Evolutionary conservation across 352 stramenopile genomes (phyloP).

Genomic region (Detonula confervacea): DNA sequence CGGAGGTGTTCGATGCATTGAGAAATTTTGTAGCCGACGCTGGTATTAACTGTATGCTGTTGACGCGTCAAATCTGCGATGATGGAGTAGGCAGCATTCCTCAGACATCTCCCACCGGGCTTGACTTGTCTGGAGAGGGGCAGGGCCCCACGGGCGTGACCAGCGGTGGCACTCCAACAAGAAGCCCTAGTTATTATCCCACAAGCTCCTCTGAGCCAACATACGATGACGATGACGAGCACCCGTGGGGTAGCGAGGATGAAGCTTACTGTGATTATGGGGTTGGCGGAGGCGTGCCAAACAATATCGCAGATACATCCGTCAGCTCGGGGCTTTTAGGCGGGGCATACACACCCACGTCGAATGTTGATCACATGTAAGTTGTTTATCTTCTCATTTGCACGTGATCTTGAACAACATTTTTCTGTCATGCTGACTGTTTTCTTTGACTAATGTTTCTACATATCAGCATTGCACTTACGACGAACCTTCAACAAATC

Average conservation of each 20-base stretch:
- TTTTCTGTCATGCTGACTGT: neutral
- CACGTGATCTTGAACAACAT: neutral
- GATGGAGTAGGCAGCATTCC: conserved; percentile 2
- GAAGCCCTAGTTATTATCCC: no score
- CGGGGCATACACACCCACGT: conserved; percentile 38
- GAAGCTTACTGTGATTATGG: neutral
- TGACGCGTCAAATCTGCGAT: conserved; percentile 11
- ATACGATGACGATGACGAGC: no score
- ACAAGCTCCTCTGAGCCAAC: no score
- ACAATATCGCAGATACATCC: neutral
- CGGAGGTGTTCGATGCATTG: conserved; percentile 37
- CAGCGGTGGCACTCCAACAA: no score
- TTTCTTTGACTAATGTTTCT: neutral
- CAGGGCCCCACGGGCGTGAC: no score
- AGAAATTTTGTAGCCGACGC: conserved; percentile 9
- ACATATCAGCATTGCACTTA: neutral
- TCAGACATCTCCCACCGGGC: neutral
- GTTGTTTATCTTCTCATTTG: conserved; percentile 13
- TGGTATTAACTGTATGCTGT: conserved; percentile 36
- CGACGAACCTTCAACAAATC: neutral
- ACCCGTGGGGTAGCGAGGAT: neutral
- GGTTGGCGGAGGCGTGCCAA: conserved; percentile 22
- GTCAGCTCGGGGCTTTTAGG: conserved; percentile 10
- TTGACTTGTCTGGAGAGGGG: no score
- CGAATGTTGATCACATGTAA: conserved; percentile 63